Evolutionary conservation across 2,329 filamentous ascomycete species (phyloP).

Genomic region (Phoma sp.): DNA sequence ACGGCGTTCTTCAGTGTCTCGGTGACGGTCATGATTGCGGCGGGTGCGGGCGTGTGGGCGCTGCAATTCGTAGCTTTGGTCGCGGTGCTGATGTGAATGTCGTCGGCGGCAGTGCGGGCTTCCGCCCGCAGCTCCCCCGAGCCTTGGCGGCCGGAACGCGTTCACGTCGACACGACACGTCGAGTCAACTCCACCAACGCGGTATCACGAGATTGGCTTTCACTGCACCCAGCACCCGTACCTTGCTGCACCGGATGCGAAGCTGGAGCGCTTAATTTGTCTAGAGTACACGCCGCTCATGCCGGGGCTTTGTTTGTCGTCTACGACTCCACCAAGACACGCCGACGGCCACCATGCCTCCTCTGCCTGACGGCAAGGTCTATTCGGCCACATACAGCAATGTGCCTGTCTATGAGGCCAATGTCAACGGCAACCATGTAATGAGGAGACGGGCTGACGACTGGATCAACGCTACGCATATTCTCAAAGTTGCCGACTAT

Average conservation of each 20-base stretch:
- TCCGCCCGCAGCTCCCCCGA: not conserved
- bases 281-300: too few species aligned
- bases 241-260: too few species aligned
- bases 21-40: conserved; percentile 49
- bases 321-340: not conserved
- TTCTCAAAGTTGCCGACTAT: conserved; percentile 94
- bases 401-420: conserved; percentile 95
- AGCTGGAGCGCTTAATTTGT: too few species aligned
- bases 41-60: conserved; percentile 34
- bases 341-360: conserved; percentile 41
- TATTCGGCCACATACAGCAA: conserved; percentile 73
- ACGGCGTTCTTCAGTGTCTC: conserved; percentile 57
- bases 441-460: conserved; percentile 93
- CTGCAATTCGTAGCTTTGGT: conserved; percentile 21
- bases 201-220: too few species aligned
- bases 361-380: conserved; percentile 54
- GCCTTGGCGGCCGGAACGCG: conserved; percentile 10
- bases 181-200: too few species aligned
- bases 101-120: not conserved
- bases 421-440: conserved; percentile 87
- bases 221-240: too few species aligned
- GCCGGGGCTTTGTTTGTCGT: too few species aligned
- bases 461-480: conserved; percentile 99
- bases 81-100: conserved; percentile 17
- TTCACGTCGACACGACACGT: too few species aligned